These are phyloP conservation scores for Leishmania guyanensis DNA, from an alignment of 208 protist genomes.

Conservation along the genomic window DNA sequence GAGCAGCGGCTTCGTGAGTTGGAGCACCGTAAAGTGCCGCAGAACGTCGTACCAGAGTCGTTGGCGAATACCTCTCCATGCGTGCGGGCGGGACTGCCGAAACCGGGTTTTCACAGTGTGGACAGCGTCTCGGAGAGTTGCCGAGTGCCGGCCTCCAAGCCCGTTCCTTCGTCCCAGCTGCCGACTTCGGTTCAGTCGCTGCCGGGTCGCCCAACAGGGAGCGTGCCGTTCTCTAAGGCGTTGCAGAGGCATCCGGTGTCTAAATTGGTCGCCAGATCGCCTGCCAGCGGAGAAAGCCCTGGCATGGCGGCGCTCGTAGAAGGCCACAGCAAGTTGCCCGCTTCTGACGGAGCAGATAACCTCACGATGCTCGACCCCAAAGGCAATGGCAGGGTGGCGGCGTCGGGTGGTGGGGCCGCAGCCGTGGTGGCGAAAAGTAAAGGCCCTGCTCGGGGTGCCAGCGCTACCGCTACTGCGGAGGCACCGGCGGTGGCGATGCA, in stretches of 20 bases:
- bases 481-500: neutral
- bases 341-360: neutral
- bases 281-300: neutral
- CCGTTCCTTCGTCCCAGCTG: neutral
- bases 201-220: too few species aligned
- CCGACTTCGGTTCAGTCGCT: neutral
- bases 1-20: slow-evolving; percentile 25
- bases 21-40: neutral
- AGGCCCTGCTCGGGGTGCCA: neutral
- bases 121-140: neutral
- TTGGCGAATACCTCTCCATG: neutral
- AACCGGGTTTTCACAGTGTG: neutral
- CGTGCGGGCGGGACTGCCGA: neutral
- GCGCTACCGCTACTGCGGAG: neutral
- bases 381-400: neutral
- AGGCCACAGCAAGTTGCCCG: neutral
- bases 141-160: neutral
- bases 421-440: neutral
- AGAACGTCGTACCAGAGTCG: neutral
- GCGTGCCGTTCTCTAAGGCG: neutral
- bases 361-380: neutral
- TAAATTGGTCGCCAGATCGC: neutral
- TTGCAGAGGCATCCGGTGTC: neutral
- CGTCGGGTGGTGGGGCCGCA: neutral
- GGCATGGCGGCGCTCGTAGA: neutral